A percentile compares a stretch with the other conserved stretches of the same genome.
Conservation (phyloP, 495 filamentous ascomycete genomes). For the Rhizodiscina lignyota region DNA sequence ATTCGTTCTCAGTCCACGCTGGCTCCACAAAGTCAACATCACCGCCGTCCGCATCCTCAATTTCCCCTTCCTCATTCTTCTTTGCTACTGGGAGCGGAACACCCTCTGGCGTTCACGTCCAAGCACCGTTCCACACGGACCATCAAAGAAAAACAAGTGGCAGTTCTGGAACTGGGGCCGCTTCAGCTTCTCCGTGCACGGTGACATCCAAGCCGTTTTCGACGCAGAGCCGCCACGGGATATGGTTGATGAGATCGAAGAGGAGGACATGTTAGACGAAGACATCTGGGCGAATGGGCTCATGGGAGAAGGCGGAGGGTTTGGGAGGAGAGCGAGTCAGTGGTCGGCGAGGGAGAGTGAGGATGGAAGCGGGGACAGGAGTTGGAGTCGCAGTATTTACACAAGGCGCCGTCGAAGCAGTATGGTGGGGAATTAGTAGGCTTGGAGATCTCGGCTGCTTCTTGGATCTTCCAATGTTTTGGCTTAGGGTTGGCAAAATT, state of each 20-base stretch:
- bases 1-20: constrained; percentile 43
- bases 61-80: constrained; percentile 43
- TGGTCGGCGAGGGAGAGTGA: no score
- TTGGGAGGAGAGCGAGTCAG: no score
- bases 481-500: no score
- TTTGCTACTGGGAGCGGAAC: constrained; percentile 41
- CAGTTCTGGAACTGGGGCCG: constrained; percentile 37
- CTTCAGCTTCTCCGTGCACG: constrained; percentile 40
- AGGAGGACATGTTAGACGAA: constrained; percentile 24
- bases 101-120: constrained; percentile 21
- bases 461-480: no score
- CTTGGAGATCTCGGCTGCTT: no score
- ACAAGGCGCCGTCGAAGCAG: no score
- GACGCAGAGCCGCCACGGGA: constrained; percentile 46
- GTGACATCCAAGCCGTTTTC: constrained; percentile 52
- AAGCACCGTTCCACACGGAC: constrained; percentile 3
- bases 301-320: no score
- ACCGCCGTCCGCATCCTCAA: constrained; percentile 45
- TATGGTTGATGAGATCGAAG: constrained; percentile 32
- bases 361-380: no score
- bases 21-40: constrained; percentile 68
- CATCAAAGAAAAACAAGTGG: constrained; percentile 6
- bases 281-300: constrained; percentile 15
- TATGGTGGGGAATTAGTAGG: no score
- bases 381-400: no score